Percentiles rank a stretch among this genome's conserved stretches.
Conservation (phyloP, 2,329 filamentous ascomycete genomes). For the Monilinia vaccinii-corymbosi region DNA sequence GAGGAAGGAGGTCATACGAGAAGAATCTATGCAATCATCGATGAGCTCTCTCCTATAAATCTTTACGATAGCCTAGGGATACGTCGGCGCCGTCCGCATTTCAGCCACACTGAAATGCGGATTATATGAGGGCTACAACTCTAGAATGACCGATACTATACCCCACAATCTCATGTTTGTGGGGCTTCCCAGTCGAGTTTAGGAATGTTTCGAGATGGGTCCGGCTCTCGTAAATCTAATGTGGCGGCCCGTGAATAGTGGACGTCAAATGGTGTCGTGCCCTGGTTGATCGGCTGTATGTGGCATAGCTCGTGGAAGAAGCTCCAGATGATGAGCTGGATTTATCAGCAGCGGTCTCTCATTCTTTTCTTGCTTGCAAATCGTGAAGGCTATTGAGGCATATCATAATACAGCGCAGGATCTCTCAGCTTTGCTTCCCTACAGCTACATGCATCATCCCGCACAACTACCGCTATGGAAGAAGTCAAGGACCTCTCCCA, state of each 20-base stretch:
- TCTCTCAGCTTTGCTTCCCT: background rate
- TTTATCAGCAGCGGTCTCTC: background rate
- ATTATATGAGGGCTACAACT: background rate
- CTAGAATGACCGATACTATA: background rate
- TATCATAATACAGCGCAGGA: background rate
- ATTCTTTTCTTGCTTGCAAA: background rate
- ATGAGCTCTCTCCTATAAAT: background rate
- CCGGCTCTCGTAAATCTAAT: no score
- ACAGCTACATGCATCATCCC: background rate
- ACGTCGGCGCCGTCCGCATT: background rate
- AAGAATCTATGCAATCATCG: background rate
- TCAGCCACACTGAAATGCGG: background rate
- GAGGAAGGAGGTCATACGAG: background rate
- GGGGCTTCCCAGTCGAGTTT: background rate
- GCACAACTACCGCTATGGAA: conserved; percentile 17
- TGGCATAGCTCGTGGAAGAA: background rate
- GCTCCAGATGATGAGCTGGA: background rate
- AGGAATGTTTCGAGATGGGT: background rate
- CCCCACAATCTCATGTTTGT: background rate
- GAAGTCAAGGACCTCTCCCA: conserved; percentile 16
- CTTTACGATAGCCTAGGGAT: background rate
- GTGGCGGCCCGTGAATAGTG: no score
- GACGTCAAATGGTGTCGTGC: no score
- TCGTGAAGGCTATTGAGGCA: background rate
- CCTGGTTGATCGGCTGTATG: background rate